A percentile compares a stretch with the other conserved stretches of the same genome.
These are phyloP conservation scores for Talaromyces piceae DNA, from an alignment of 2,329 filamentous ascomycete genomes.

Conservation along the genomic window DNA sequence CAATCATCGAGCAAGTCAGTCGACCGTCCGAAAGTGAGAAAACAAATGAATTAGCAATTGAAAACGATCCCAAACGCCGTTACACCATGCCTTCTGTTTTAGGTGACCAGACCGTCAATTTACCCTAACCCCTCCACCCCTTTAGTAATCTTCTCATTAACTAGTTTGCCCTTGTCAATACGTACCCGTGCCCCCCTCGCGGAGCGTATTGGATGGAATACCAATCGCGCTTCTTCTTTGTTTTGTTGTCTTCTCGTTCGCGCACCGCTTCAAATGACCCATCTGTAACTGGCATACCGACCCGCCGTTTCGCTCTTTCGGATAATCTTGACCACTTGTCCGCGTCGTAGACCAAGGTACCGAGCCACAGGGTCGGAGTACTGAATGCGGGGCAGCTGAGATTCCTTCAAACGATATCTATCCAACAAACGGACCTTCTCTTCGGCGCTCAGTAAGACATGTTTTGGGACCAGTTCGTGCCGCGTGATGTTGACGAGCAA, in stretches of 20 bases:
- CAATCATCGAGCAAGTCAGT: neutral
- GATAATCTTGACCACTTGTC: conserved; percentile 98
- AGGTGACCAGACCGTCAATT: neutral
- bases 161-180: neutral
- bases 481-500: conserved; percentile 96
- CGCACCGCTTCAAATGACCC: conserved; percentile 40
- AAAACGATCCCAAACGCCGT: neutral
- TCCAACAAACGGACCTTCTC: conserved; percentile 82
- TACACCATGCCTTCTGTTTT: neutral
- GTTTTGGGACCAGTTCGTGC: conserved; percentile 91
- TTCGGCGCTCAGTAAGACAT: conserved; percentile 80
- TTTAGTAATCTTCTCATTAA: neutral
- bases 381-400: conserved; percentile 87
- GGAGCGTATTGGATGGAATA: neutral
- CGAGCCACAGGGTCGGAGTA: conserved; percentile 85
- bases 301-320: conserved; percentile 91
- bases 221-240: too few species aligned
- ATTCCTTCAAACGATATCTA: conserved; percentile 93
- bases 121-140: neutral
- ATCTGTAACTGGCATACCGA: conserved; percentile 89
- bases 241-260: too few species aligned
- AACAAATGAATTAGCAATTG: neutral
- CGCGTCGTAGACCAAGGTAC: conserved; percentile 82
- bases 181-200: neutral
- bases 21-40: neutral